Evolutionary conservation across 2,329 filamentous ascomycete genomes (phyloP).

Genomic region (Colletotrichum eremochloae): DNA sequence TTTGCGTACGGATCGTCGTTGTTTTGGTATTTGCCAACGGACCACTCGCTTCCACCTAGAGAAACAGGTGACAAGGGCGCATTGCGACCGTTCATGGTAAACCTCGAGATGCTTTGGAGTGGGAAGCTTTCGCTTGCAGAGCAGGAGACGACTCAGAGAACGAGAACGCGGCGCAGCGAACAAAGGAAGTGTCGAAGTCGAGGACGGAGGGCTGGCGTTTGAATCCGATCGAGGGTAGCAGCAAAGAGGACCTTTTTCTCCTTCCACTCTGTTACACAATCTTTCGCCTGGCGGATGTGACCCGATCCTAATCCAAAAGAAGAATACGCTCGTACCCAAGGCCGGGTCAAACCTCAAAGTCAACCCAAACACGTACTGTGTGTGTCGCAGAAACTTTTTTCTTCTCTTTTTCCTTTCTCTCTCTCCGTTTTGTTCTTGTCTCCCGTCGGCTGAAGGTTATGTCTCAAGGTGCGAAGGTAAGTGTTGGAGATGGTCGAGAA

Average conservation of each 20-base stretch:
- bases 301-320: slow-evolving; percentile 33
- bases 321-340: slow-evolving; percentile 30
- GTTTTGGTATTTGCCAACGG: slow-evolving; percentile 75
- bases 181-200: slow-evolving; percentile 32
- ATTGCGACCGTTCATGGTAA: slow-evolving; percentile 79
- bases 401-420: background rate
- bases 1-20: slow-evolving; percentile 65
- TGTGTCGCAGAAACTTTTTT: slow-evolving; percentile 30
- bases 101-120: slow-evolving; percentile 23
- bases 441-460: slow-evolving; percentile 8
- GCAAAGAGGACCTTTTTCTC: slow-evolving; percentile 20
- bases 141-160: slow-evolving; percentile 44
- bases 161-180: slow-evolving; percentile 32
- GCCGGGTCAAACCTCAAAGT: slow-evolving; percentile 32
- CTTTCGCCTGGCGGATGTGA: slow-evolving; percentile 10
- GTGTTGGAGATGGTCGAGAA: slow-evolving; percentile 29
- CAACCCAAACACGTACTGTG: slow-evolving; percentile 32
- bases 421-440: background rate
- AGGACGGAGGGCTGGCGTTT: slow-evolving; percentile 8
- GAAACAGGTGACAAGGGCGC: slow-evolving; percentile 86
- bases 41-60: slow-evolving; percentile 87
- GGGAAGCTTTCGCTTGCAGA: slow-evolving; percentile 32
- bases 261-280: slow-evolving; percentile 4
- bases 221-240: slow-evolving; percentile 21
- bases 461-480: slow-evolving; percentile 16